Evolutionary conservation across 2,329 filamentous ascomycete genomes (phyloP).

Genomic region (Rhexocercosporidium sp.): DNA sequence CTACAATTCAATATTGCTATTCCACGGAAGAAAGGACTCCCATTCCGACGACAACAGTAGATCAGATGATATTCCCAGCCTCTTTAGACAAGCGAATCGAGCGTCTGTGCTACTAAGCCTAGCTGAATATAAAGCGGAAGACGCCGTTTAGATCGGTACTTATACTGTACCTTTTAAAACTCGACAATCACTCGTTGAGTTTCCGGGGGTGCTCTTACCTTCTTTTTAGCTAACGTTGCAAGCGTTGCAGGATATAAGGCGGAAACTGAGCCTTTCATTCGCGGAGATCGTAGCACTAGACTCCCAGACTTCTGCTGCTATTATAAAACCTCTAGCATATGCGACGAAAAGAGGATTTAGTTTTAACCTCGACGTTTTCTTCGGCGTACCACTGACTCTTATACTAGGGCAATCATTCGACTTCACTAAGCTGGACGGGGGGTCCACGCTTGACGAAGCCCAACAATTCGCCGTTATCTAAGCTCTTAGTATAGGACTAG

Average conservation of each 20-base stretch:
- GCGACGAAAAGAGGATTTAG: slow-evolving; percentile 52
- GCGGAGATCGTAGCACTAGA: slow-evolving; percentile 50
- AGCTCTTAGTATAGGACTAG: slow-evolving; percentile 57
- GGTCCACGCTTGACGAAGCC: slow-evolving; percentile 54
- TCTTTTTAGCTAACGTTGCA: slow-evolving; percentile 62
- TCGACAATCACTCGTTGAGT: slow-evolving; percentile 57
- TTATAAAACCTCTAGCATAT: slow-evolving; percentile 56
- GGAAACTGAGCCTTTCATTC: slow-evolving; percentile 53
- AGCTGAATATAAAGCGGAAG: slow-evolving; percentile 36
- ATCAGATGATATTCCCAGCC: slow-evolving; percentile 27
- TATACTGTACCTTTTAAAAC: slow-evolving; percentile 27
- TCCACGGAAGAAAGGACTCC: slow-evolving; percentile 24
- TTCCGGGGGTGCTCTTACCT: slow-evolving; percentile 62
- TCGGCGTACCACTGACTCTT: slow-evolving; percentile 35
- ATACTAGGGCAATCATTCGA: slow-evolving; percentile 41
- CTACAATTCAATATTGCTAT: slow-evolving; percentile 33
- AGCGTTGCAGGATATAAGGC: slow-evolving; percentile 59
- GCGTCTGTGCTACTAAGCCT: slow-evolving; percentile 41
- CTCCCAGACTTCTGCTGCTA: slow-evolving; percentile 24
- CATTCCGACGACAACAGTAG: slow-evolving; percentile 27
- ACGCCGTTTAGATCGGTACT: slow-evolving; percentile 31
- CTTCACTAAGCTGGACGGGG: slow-evolving; percentile 36
- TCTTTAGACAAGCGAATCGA: slow-evolving; percentile 37
- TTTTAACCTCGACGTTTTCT: slow-evolving; percentile 49
- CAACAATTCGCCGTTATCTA: slow-evolving; percentile 58